Base-by-base conservation (phyloP, 2,329 filamentous ascomycete genomes). In the Claviceps citrina region DNA sequence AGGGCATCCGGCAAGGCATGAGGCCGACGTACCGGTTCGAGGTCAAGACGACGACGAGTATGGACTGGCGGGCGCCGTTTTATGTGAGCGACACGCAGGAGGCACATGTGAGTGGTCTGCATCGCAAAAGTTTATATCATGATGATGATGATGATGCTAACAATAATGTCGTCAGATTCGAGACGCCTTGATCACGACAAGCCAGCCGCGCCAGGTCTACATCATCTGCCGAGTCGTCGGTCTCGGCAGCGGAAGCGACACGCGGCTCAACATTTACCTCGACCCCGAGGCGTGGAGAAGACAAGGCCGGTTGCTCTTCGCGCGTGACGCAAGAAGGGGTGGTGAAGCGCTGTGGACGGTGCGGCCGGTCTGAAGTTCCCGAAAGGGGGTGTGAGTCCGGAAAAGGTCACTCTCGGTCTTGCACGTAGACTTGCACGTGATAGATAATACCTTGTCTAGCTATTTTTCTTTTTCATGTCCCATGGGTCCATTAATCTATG, bases 41-140 rank as follows among this genome's bases (percentile, higher is more conserved):
- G 27, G 28, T 38, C 18, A 38, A 38, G 12, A 19, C 36, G 4
- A 38, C 36, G 19, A 32, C 36, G 12, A 25, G 20, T 7, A 18
- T 13, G 2, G 13, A 32, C 28, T 16, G 27, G 12, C 27, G 16
- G 7, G n/a, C 36, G 13, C 36, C 36, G 7, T 38, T 38, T 16
- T 38, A 26, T 28, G 32, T 38, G 28, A 38, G 36, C 10, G 18
- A 22, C 19, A 38, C 31, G 18, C 36, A 38, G 28, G 36, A 38
- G 26, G 22, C 3, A 16, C 28, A 38, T 18, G 36, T 38, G n/a
- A 22, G 28, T 38, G n/a, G n/a, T n/a, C n/a, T n/a, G n/a, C n/a
- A n/a, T n/a, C n/a, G n/a, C n/a, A n/a, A n/a, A n/a, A n/a, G n/a
- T n/a, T n/a, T n/a, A n/a, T n/a, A n/a, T n/a, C n/a, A n/a, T n/a